These are phyloP conservation scores for Vitis hybrid DNA, from an alignment of 177 flowering plant genomes.

Conservation along the genomic window DNA sequence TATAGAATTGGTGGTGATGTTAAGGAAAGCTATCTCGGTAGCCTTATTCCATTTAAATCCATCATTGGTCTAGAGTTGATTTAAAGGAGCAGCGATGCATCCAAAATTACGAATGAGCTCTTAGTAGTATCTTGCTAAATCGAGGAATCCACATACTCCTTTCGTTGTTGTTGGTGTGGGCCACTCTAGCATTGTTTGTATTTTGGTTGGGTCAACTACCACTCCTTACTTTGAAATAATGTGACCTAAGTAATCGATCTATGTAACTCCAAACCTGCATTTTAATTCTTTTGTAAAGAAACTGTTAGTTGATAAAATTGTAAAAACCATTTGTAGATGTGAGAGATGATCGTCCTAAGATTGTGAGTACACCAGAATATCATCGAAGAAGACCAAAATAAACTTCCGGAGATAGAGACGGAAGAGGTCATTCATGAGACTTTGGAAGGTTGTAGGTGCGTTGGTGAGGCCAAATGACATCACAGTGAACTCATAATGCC, in stretches of 20 bases:
- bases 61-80: too few species aligned
- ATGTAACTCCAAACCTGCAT: not conserved
- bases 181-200: slow-evolving; percentile 12
- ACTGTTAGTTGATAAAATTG: not conserved
- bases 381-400: slow-evolving; percentile 5
- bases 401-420: not conserved
- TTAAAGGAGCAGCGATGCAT: not conserved
- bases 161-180: not conserved
- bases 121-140: slow-evolving; percentile 11
- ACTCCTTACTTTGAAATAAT: not conserved
- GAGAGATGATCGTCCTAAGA: not conserved
- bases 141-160: slow-evolving; percentile 14
- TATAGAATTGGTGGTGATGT: too few species aligned
- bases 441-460: slow-evolving; percentile 15
- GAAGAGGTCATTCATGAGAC: slow-evolving; percentile 13
- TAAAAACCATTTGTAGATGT: not conserved
- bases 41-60: too few species aligned
- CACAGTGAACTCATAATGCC: too few species aligned
- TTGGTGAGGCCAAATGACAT: not conserved
- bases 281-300: not conserved
- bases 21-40: too few species aligned
- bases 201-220: not conserved
- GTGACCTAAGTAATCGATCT: not conserved
- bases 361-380: slow-evolving; percentile 1
- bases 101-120: slow-evolving; percentile 6